Evolutionary conservation across 140 eudicot species (phyloP), one percentile per base, ranked within the genome.

Genomic region (Bidens hawaiensis): DNA sequence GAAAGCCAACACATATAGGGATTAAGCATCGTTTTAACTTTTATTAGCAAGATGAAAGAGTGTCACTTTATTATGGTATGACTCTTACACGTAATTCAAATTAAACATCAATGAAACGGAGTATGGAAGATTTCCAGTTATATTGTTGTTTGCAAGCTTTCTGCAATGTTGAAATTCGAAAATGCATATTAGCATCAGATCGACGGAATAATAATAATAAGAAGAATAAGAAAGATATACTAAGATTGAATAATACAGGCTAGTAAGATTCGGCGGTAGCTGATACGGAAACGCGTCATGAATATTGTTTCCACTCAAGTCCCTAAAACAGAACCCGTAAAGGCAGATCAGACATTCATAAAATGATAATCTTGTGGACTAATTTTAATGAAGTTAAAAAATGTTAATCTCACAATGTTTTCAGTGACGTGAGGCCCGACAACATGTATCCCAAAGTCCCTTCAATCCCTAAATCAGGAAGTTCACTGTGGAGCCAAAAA

Each of bases 391-490:
- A 40, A 50, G 17, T 25, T 48, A 13, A 28, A 9, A 41, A 59
- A 14, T 58, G 46, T 62, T 9, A 31, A 52, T 31, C 91, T 78
- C 63, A 89, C 97, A 89, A 72, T 71, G 89, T 83, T 71, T 71
- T 86, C n/a, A 89, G 70, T 11, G 93, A 86, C 4, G 63, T 60
- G 55, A 89, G 71, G 78, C 79, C 52, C 10, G 86, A 74, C 47
- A 89, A 82, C 89, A 75, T 7, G 78, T 86, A 89, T 76, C 97
- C 97, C 93, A 89, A 58, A 27, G 89, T 72, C 56, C 97, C 97
- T 55, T 41, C 82, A 73, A 89, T 73, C 33, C 87, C 97, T 65
- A 89, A 74, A 36, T 82, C 87, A 59, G 95, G 67, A 47, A 83
- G 68, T 46, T 81, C 83, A 76, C 97, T 89, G 89, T 78, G 41